Evolutionary conservation across 2,329 filamentous ascomycete genomes (phyloP).

Genomic region (Pleoardoris graminearum): DNA sequence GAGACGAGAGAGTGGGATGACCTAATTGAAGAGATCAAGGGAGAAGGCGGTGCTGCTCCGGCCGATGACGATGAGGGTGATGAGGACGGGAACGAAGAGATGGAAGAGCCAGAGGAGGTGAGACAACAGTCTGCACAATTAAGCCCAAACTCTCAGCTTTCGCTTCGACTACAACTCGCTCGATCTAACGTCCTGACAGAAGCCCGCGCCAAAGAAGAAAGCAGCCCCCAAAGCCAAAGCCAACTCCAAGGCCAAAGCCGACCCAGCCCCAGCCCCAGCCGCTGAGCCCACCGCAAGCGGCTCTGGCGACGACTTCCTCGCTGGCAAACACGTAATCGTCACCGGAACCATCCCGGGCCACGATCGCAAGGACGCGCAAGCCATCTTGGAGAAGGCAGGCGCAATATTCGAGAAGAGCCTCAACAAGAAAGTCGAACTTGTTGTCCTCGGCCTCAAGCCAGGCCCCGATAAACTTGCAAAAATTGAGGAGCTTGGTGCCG

Average conservation of each 20-base stretch:
- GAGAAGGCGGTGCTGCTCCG: slow-evolving; percentile 14
- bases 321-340: slow-evolving; percentile 22
- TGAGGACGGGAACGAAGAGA: slow-evolving; percentile 22
- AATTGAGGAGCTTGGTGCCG: slow-evolving; percentile 22
- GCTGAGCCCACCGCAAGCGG: slow-evolving; percentile 7
- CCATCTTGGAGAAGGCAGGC: slow-evolving; percentile 21
- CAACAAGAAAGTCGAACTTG: slow-evolving; percentile 26
- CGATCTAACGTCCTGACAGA: slow-evolving; percentile 6
- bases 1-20: slow-evolving; percentile 91
- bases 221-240: slow-evolving; percentile 10
- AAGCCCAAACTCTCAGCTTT: neutral
- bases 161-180: neutral
- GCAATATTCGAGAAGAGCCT: slow-evolving; percentile 21
- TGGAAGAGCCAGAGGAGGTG: slow-evolving; percentile 19
- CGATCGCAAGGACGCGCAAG: slow-evolving; percentile 20
- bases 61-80: slow-evolving; percentile 16
- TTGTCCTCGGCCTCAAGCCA: slow-evolving; percentile 19
- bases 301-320: slow-evolving; percentile 9
- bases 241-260: slow-evolving; percentile 22
- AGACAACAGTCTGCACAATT: neutral
- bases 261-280: slow-evolving; percentile 17
- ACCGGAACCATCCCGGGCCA: slow-evolving; percentile 20
- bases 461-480: slow-evolving; percentile 22
- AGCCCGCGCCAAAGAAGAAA: slow-evolving; percentile 18
- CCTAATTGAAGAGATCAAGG: slow-evolving; percentile 55